Base-by-base conservation (phyloP, 2,329 filamentous ascomycete genomes). In the Epichloe elymi region DNA sequence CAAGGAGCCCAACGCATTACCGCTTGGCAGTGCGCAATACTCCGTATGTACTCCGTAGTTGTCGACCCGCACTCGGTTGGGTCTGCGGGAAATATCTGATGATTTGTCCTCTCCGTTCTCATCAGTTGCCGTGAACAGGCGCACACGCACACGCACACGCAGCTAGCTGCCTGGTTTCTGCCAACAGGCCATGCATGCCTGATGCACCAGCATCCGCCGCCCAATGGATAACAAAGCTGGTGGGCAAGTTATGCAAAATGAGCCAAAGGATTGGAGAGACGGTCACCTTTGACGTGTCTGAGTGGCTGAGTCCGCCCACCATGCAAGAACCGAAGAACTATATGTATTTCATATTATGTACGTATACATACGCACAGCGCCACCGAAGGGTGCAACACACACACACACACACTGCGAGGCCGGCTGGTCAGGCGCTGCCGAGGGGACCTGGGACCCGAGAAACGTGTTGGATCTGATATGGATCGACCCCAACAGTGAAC, bases 241-340 rank as follows among this genome's bases (percentile, higher is more conserved):
- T 23, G 26, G 26, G 26, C 26, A 8, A 8, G 52, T 61, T 55
- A 54, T 62, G 59, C 57, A 46, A 59, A 51, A 47, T 41, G 39
- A 41, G 39, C 39, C 49, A 48, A 42, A 50, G 56, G 52, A 38
- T 48, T 54, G 56, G 53, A 51, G 52, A 52, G 60, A 65, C 61
- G 59, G 52, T 45, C 57, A 51, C 52, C 44, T 52, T 52, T 52
- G 54, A 54, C 51, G 46, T 44, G 47, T 40, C 51, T 52, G 51
- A 57, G 49, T 57, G 56, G 54, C 51, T 50, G 51, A 51, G 10
- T 30, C 10, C 26, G 36, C 38, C 51, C 49, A 53, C 36, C 46
- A 51, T 58, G 55, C 55, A 48, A 43, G 23, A 33, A 51, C n/a
- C 36, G 11, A 38, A 38, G 36, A 50, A 49, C 45, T 30, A 30